A percentile compares a stretch with the other conserved stretches of the same genome.
Evolutionary conservation across 306 rosid species (phyloP).

Genomic region (Betula pendula): DNA sequence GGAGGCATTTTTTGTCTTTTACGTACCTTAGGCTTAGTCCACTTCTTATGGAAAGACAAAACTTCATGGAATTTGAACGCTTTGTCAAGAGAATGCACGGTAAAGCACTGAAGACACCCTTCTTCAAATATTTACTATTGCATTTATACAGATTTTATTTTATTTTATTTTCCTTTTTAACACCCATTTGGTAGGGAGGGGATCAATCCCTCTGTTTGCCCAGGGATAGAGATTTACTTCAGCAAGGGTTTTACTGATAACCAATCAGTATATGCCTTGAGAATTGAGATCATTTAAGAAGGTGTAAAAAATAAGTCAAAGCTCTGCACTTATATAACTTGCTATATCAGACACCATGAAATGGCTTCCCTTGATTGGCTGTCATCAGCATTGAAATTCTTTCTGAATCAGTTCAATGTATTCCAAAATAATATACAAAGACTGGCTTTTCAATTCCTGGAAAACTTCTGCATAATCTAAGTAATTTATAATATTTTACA

Average conservation of each 20-base stretch:
- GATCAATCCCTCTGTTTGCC: background rate
- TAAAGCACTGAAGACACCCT: constrained; percentile 30
- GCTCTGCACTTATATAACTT: background rate
- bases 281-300: background rate
- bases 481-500: background rate
- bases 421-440: background rate
- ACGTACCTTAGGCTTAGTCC: constrained; percentile 82
- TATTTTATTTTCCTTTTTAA: background rate
- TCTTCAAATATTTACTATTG: background rate
- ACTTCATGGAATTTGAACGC: constrained; percentile 79
- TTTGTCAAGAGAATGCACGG: constrained; percentile 98
- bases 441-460: background rate
- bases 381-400: background rate
- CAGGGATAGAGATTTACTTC: background rate
- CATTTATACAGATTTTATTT: background rate
- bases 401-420: background rate
- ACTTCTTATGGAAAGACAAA: constrained; percentile 72
- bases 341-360: background rate
- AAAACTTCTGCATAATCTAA: background rate
- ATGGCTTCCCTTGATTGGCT: background rate
- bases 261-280: background rate
- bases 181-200: background rate
- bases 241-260: background rate
- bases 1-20: constrained; percentile 75
- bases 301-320: background rate